These are phyloP conservation scores for Penicillium sumatraense DNA, from an alignment of 2,329 filamentous ascomycete genomes.

Conservation along the genomic window DNA sequence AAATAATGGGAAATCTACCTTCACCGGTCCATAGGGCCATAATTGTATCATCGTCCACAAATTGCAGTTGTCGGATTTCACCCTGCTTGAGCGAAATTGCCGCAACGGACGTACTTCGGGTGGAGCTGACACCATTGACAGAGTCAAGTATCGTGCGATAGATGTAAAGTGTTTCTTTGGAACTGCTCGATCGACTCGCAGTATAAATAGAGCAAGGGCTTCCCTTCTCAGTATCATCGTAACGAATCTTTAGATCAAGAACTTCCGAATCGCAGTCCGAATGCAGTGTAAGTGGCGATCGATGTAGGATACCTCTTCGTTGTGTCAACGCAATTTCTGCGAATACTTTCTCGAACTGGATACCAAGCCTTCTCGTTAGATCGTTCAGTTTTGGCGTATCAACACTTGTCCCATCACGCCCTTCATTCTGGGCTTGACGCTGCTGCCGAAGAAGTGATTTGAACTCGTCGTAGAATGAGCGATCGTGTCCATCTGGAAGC, in stretches of 20 bases:
- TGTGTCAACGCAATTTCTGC: slow-evolving; percentile 71
- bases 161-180: slow-evolving; percentile 57
- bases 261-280: slow-evolving; percentile 38
- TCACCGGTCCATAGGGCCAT: slow-evolving; percentile 60
- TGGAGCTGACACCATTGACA: slow-evolving; percentile 63
- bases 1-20: slow-evolving; percentile 24
- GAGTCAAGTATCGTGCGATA: slow-evolving; percentile 60
- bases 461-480: slow-evolving; percentile 52
- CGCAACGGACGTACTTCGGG: slow-evolving; percentile 36
- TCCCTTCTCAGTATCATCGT: slow-evolving; percentile 38
- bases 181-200: slow-evolving; percentile 38
- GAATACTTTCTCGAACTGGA: slow-evolving; percentile 66
- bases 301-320: slow-evolving; percentile 70
- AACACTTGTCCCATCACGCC: slow-evolving; percentile 53
- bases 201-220: slow-evolving; percentile 38
- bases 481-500: slow-evolving; percentile 39
- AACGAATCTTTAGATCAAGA: slow-evolving; percentile 64
- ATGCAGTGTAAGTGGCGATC: slow-evolving; percentile 57
- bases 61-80: slow-evolving; percentile 64
- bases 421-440: slow-evolving; percentile 55
- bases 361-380: slow-evolving; percentile 62
- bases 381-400: slow-evolving; percentile 67
- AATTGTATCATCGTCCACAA: slow-evolving; percentile 66
- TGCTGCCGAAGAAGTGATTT: slow-evolving; percentile 56
- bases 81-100: slow-evolving; percentile 39